Percentiles rank a stretch among this genome's conserved stretches.
Conservation (phyloP, 176 grass and related monocot species). For the Oryza glaberrima region DNA sequence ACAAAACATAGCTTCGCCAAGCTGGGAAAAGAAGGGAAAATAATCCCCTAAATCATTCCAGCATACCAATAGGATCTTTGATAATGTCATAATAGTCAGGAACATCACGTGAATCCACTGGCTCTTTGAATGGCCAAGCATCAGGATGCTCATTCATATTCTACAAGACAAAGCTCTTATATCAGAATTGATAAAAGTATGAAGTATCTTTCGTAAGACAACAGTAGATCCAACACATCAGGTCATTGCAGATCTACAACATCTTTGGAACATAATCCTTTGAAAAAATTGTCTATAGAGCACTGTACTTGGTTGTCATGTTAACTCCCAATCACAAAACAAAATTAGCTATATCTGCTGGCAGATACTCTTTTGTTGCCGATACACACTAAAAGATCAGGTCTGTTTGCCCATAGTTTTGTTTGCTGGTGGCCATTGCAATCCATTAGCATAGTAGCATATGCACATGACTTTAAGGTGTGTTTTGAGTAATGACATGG, state of each 20-base stretch:
- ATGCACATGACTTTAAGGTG: not conserved
- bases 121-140: constrained; percentile 99
- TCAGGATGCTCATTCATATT: constrained; percentile 91
- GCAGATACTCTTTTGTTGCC: not conserved
- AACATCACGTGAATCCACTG: constrained; percentile 91
- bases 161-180: constrained; percentile 51
- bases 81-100: constrained; percentile 99
- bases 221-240: not conserved
- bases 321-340: not conserved
- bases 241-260: not conserved
- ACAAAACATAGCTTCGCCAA: not conserved
- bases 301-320: not conserved
- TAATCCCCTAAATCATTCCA: constrained; percentile 15
- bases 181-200: constrained; percentile 10
- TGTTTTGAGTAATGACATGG: not conserved
- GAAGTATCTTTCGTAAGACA: not conserved
- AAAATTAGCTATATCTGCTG: not conserved
- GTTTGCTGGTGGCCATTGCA: not conserved
- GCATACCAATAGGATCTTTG: constrained; percentile 96
- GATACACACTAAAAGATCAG: not conserved
- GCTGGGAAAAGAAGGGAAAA: not conserved
- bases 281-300: not conserved
- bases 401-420: not conserved
- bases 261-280: not conserved
- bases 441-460: not conserved